Evolutionary conservation across 2,329 filamentous ascomycete species (phyloP).

Genomic region (Cucurbitaria berberidis): DNA sequence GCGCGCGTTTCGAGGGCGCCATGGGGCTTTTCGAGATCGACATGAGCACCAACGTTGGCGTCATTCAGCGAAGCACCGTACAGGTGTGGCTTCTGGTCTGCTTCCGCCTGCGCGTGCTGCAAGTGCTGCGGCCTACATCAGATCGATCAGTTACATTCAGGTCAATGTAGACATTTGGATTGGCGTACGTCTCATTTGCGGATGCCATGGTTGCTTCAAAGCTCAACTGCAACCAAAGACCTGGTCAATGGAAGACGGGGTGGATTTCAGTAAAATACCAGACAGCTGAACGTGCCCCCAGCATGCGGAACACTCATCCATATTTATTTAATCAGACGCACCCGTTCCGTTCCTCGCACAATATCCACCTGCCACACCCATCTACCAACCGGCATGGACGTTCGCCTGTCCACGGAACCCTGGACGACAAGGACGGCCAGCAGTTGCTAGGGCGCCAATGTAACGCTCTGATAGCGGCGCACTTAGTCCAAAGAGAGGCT

Average conservation of each 20-base stretch:
- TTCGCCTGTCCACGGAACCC: slow-evolving; percentile 18
- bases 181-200: slow-evolving; percentile 38
- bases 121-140: too few relatives aligned
- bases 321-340: slow-evolving; percentile 36
- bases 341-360: slow-evolving; percentile 7
- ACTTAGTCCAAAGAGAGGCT: slow-evolving; percentile 14
- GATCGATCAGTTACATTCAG: too few relatives aligned
- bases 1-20: slow-evolving; percentile 10
- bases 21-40: slow-evolving; percentile 26
- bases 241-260: slow-evolving; percentile 12
- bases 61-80: slow-evolving; percentile 34
- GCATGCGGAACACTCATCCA: slow-evolving; percentile 21
- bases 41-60: slow-evolving; percentile 24
- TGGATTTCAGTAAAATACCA: slow-evolving; percentile 9
- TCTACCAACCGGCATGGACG: slow-evolving; percentile 15
- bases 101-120: slow-evolving; percentile 35
- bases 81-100: slow-evolving; percentile 38
- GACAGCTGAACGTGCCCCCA: slow-evolving; percentile 14
- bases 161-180: slow-evolving; percentile 36
- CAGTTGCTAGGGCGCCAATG: slow-evolving; percentile 35
- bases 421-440: slow-evolving; percentile 30
- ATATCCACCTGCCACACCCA: slow-evolving; percentile 7
- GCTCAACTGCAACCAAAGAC: slow-evolving; percentile 14
- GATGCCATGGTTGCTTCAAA: slow-evolving; percentile 29
- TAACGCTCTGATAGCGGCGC: slow-evolving; percentile 37